A percentile compares a stretch with the other conserved stretches of the same genome.
Conservation (phyloP, 2,329 filamentous ascomycete genomes). For the Dothistroma septosporum region DNA sequence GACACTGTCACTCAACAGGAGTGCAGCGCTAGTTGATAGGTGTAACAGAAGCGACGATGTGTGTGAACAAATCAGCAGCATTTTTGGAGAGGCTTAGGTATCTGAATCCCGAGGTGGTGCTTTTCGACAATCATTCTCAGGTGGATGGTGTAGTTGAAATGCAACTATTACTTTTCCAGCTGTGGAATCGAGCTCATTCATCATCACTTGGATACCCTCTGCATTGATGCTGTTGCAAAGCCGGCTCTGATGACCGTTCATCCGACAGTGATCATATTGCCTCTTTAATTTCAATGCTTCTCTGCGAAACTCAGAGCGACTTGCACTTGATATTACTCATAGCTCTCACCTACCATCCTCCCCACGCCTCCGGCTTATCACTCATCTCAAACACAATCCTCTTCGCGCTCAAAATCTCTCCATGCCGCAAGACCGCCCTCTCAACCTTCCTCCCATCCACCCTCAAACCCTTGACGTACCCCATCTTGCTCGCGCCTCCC, state of each 20-base stretch:
- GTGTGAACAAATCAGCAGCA: no score
- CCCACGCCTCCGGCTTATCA: slow-evolving; percentile 37
- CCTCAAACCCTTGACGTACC: slow-evolving; percentile 41
- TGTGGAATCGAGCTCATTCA: no score
- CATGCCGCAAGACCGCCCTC: slow-evolving; percentile 39
- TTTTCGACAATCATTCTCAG: no score
- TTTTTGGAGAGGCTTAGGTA: no score
- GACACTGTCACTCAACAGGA: no score
- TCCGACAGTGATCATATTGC: background rate
- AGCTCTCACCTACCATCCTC: slow-evolving; percentile 2
- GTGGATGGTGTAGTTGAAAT: no score
- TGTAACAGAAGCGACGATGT: no score
- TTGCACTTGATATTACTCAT: no score
- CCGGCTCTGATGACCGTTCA: background rate
- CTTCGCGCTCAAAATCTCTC: slow-evolving; percentile 39
- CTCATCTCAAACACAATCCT: slow-evolving; percentile 47
- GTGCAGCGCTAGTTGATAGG: no score
- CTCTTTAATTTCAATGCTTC: background rate
- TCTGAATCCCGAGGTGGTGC: no score
- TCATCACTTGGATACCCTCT: no score
- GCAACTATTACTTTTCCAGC: no score
- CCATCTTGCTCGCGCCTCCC: slow-evolving; percentile 39
- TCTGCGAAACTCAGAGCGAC: background rate
- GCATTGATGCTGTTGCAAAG: background rate
- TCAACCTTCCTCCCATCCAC: slow-evolving; percentile 39